These are phyloP conservation scores for Pyricularia sp. DNA, from an alignment of 2,329 filamentous ascomycete genomes.

Conservation along the genomic window DNA sequence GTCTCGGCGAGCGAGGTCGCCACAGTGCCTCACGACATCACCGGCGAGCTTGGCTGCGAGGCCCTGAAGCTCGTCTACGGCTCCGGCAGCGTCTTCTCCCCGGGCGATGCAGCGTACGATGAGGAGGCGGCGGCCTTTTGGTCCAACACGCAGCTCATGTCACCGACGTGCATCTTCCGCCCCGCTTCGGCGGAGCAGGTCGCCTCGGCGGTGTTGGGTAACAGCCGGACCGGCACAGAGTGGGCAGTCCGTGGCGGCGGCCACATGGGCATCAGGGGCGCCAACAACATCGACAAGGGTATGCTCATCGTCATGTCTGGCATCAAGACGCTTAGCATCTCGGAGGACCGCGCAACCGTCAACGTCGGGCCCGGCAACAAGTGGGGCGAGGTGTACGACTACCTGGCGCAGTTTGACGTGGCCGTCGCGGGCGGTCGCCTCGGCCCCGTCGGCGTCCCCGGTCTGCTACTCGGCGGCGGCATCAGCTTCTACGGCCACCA, in stretches of 20 bases:
- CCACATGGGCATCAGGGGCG: slow-evolving; percentile 2
- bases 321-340: not conserved
- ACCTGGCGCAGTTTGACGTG: slow-evolving; percentile 26
- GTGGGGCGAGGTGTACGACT: slow-evolving; percentile 27
- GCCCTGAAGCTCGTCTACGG: not conserved
- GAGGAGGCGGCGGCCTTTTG: not conserved
- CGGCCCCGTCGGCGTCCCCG: slow-evolving; percentile 29
- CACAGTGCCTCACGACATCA: not conserved
- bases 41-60: not conserved
- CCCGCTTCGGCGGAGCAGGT: not conserved
- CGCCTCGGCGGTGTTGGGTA: not conserved
- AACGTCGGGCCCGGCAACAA: slow-evolving; percentile 30
- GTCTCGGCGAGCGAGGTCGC: not conserved
- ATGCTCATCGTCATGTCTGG: slow-evolving; percentile 4
- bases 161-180: slow-evolving; percentile 1
- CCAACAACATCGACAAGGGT: slow-evolving; percentile 3
- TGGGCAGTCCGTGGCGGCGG: slow-evolving; percentile 1
- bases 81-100: not conserved
- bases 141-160: slow-evolving; percentile 2
- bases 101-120: not conserved
- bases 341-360: not conserved
- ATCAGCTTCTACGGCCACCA: slow-evolving; percentile 40
- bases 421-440: slow-evolving; percentile 30
- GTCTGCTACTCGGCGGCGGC: slow-evolving; percentile 41
- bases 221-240: not conserved